Base-by-base conservation (phyloP, 2,329 filamentous ascomycete genomes). In the Calonectria henricotiae region DNA sequence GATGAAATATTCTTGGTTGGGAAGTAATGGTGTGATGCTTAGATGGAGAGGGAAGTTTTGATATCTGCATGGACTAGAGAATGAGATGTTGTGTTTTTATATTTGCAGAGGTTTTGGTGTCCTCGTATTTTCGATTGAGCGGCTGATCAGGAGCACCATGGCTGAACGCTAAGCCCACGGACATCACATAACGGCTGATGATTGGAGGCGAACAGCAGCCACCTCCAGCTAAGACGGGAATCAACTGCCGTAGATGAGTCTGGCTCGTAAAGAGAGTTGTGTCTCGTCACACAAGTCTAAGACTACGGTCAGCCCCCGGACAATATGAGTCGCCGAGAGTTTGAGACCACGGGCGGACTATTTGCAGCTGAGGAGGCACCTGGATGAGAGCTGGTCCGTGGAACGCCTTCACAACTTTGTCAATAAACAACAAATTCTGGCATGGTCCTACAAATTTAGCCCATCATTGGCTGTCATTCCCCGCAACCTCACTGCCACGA, bases 1-100 rank as follows among this genome's bases (percentile, higher is more conserved):
- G 55, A 43, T 76, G 73, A 37, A 55, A 61, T 30, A 4, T 32
- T 25, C 39, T 23, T 23, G 23, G n/a, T 54, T 37, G 11, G 35
- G 35, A 11, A 37, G 8, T 37, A 13, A 37, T 13, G 5, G 20
- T n/a, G 3, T 44, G 15, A 15, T 46, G 5, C 11, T 41, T 60
- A 47, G 30, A 8, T 5, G 20, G 5, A 1, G 44, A 23, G 43
- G 23, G 20, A 3, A 6, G 32, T 9, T 27, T 3, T 23, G n/a
- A 23, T 4, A 0, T 30, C 27, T 30, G 7, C 20, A 20, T 2
- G 13, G 1, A 7, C 25, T 5, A 17, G 6, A 9, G n/a, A 5
- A 30, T 11, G 51, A 58, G 20, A 2, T 12, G 17, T 17, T 32
- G 9, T 58, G 20, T 27, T 39, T 58, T 58, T 58, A 58, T 58